Conservation (phyloP, 306 rosid genomes). For the Betula pendula region DNA sequence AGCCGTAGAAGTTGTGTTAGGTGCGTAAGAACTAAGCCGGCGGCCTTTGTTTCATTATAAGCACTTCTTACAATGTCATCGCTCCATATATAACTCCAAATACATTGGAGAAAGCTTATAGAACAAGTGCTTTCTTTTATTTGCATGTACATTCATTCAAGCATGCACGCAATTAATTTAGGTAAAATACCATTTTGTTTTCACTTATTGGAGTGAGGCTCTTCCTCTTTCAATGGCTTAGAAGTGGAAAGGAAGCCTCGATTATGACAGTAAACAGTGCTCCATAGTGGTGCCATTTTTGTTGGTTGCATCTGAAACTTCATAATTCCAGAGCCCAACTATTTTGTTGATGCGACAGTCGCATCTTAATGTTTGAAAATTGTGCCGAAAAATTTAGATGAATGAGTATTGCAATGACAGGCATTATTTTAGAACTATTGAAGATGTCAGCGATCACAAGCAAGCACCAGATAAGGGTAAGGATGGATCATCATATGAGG, state of each 20-base stretch:
- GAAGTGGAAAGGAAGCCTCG: conserved; percentile 21
- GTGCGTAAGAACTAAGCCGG: conserved; percentile 27
- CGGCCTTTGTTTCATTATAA: conserved; percentile 1
- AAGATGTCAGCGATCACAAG: no score
- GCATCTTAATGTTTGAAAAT: no score
- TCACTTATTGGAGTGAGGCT: neutral
- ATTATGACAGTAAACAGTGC: neutral
- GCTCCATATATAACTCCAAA: conserved; percentile 33
- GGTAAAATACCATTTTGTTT: neutral
- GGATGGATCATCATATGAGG: no score
- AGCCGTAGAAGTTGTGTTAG: conserved; percentile 34
- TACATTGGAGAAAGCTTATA: no score
- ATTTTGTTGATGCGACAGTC: neutral
- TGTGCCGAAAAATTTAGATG: no score
- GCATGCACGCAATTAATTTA: conserved; percentile 2
- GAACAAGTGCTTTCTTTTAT: neutral
- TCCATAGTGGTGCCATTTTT: no score
- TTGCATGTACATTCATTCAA: neutral
- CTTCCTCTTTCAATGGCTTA: conserved; percentile 17
- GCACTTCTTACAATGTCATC: no score
- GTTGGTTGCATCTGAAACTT: conserved; percentile 13
- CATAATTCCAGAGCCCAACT: neutral
- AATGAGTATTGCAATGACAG: no score
- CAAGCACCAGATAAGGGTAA: no score
- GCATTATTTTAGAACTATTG: no score